Evolutionary conservation across 1,284 basidiomycete genomes (phyloP).

Genomic region (Marasmius fiardii): DNA sequence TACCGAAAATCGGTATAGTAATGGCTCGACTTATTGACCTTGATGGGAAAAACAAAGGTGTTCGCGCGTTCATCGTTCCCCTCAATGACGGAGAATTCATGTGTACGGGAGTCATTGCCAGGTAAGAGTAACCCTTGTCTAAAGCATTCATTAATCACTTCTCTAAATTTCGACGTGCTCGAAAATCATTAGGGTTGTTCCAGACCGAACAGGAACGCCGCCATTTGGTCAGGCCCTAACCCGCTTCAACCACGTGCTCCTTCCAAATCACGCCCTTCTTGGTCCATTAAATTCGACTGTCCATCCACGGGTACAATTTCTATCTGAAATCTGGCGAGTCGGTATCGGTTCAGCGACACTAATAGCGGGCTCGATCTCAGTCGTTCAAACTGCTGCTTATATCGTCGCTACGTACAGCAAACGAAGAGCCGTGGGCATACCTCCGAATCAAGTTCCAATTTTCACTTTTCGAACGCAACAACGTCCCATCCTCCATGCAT

Average conservation of each 20-base stretch:
- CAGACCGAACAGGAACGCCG: slow-evolving; percentile 29
- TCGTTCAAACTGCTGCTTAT: slow-evolving; percentile 27
- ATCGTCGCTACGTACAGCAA: slow-evolving; percentile 36
- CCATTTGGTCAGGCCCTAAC: slow-evolving; percentile 39
- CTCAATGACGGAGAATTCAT: slow-evolving; percentile 26
- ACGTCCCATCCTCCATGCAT: too few species aligned
- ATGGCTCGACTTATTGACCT: slow-evolving; percentile 24
- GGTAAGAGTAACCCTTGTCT: too few species aligned
- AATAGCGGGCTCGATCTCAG: slow-evolving; percentile 26
- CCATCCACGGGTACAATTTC: slow-evolving; percentile 23
- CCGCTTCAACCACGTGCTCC: slow-evolving; percentile 32
- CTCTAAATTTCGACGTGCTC: too few species aligned
- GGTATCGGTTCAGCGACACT: slow-evolving; percentile 36
- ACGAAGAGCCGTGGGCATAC: slow-evolving; percentile 29
- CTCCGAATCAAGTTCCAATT: slow-evolving; percentile 14
- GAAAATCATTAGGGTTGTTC: slow-evolving; percentile 28
- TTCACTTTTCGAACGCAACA: too few species aligned
- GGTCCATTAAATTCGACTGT: slow-evolving; percentile 25
- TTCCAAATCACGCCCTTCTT: slow-evolving; percentile 33
- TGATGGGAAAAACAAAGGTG: slow-evolving; percentile 19
- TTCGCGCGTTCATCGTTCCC: slow-evolving; percentile 26
- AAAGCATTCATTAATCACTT: too few species aligned
- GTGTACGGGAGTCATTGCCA: slow-evolving; percentile 22
- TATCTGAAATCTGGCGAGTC: slow-evolving; percentile 33
- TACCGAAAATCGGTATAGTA: slow-evolving; percentile 25